Percentiles rank a stretch among this genome's conserved stretches.
These are phyloP conservation scores for Debaryomyces subglobosus DNA, from an alignment of 1,139 yeast genomes.

Conservation along the genomic window DNA sequence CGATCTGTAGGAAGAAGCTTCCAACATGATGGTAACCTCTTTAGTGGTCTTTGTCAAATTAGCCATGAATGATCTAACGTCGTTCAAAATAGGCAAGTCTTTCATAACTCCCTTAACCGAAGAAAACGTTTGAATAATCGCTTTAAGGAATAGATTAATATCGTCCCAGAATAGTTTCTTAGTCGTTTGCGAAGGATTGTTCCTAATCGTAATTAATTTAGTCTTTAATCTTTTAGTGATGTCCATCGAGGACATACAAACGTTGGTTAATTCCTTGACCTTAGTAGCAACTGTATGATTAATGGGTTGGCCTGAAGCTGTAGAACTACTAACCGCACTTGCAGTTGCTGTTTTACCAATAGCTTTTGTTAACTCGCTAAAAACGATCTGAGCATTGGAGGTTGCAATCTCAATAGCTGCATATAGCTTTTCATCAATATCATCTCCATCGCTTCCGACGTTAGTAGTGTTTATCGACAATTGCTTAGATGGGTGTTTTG, in stretches of 20 bases:
- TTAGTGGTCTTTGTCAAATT: constrained; percentile 84
- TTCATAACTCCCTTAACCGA: constrained; percentile 81
- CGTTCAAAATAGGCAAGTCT: constrained; percentile 78
- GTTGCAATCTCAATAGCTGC: constrained; percentile 76
- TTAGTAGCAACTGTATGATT: constrained; percentile 53
- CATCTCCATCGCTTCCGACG: constrained; percentile 34
- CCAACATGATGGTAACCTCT: constrained; percentile 82
- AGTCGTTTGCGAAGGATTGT: constrained; percentile 55
- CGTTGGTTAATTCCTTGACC: constrained; percentile 75
- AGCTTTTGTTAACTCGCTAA: constrained; percentile 76
- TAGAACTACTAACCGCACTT: constrained; percentile 21
- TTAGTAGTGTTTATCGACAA: constrained; percentile 26
- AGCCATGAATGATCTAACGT: constrained; percentile 78
- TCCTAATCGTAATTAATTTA: constrained; percentile 56
- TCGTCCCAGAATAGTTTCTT: constrained; percentile 83
- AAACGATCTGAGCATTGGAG: constrained; percentile 75
- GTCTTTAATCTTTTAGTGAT: constrained; percentile 68
- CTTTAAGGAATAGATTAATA: constrained; percentile 78
- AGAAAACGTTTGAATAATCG: constrained; percentile 80
- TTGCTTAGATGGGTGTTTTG: constrained; percentile 21
- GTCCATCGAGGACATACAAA: constrained; percentile 82
- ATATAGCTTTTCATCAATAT: constrained; percentile 76
- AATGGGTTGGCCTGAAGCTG: constrained; percentile 21
- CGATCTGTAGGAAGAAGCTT: constrained; percentile 49
- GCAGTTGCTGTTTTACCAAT: constrained; percentile 69